Evolutionary conservation across 2,329 filamentous ascomycete genomes (phyloP).

Genomic region (Alternaria panax): DNA sequence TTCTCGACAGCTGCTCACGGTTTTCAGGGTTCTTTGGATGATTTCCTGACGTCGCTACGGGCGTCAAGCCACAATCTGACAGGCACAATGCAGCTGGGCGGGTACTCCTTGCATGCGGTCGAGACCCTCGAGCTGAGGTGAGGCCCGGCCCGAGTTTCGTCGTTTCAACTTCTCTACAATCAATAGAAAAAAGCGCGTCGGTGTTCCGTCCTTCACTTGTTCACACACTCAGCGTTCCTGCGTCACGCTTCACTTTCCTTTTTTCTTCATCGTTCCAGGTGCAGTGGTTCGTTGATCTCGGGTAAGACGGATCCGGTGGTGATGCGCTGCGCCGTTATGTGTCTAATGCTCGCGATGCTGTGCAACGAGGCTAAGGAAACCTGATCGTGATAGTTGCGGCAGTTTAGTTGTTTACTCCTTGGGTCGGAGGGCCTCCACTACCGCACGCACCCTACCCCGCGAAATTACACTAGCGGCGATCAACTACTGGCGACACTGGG

Average conservation of each 20-base stretch:
- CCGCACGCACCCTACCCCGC: conserved; percentile 1
- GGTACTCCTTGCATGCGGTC: conserved; percentile 4
- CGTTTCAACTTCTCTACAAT: not conserved
- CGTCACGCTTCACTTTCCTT: not conserved
- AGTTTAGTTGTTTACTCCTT: not conserved
- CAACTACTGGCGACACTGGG: not conserved
- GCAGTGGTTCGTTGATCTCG: not conserved
- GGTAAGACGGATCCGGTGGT: not conserved
- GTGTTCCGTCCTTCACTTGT: not conserved
- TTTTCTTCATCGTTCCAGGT: not conserved
- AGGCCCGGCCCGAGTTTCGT: not conserved
- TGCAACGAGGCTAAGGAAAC: not conserved
- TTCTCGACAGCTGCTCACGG: not conserved
- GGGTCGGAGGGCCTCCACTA: not conserved
- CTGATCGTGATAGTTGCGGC: not conserved
- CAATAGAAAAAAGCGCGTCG: not conserved
- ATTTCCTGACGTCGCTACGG: not conserved
- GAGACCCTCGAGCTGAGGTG: not conserved
- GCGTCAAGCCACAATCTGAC: not conserved
- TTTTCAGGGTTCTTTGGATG: not conserved
- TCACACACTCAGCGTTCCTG: not conserved
- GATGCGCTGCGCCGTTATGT: conserved; percentile 1
- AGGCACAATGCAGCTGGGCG: conserved; percentile 1
- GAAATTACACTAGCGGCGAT: conserved; percentile 2
- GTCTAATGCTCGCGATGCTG: conserved; percentile 4